Evolutionary conservation across 805 yeast genomes (phyloP), one percentile per base, ranked within the genome.

Genomic region (Candida xyloterini): DNA sequence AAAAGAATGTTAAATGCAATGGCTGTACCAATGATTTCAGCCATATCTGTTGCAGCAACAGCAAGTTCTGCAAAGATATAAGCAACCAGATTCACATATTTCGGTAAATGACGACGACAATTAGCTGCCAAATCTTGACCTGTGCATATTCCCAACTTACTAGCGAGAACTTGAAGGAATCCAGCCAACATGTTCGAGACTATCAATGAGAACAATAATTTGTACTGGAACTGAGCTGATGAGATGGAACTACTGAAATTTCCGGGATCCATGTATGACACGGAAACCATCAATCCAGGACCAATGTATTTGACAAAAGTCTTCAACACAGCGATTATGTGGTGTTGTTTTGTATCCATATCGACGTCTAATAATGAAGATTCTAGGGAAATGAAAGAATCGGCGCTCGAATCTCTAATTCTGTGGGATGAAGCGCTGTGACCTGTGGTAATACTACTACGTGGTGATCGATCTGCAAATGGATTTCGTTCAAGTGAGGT

Each of bases 21-120:
- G 3, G 98, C 97, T 3, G 96, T 87, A n/a, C 99, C 99, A 18
- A 93, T 91, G 25, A 91, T 96, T 59, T 91, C 98, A 1, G 99
- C 97, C 48, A 93, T 74, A 65, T 91, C 99, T 0, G 98, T 91
- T 2, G 97, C 96, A 30, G 91, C 80, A 43, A 91, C 91, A 15
- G 98, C 95, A 14, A 83, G 65, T 56, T 91, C 98, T 0, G 97
- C 95, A 46, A 90, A 71, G 2, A 80, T 58, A 59, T 91, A 90
- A 16, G 89, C 64, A 22, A 73, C 53, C 28, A 81, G 51, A 54
- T 84, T 84, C 23, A 84, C 53, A 44, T 71, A 72, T 39, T 64
- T 68, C 2, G 90, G 82, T 29, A 90, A 65, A 61, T 89, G 86
- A 33, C 74, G 76, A 33, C 87, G 73, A 64, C 97, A 89, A 63